A percentile compares a stretch with the other conserved stretches of the same genome.
Conservation (phyloP, 2,329 filamentous ascomycete species). For the Ascochyta clinopodiicola region DNA sequence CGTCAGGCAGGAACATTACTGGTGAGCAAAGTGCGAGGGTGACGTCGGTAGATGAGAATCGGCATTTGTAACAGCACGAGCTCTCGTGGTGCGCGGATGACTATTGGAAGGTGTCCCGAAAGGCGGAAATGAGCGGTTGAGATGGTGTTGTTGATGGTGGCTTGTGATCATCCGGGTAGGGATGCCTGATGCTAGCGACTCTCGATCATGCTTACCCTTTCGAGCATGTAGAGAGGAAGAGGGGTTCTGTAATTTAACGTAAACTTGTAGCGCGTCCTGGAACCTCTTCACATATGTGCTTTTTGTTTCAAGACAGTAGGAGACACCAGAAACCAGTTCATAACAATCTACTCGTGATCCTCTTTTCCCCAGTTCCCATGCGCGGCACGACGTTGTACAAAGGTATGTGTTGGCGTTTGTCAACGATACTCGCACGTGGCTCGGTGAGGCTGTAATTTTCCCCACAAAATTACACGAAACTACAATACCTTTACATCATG, state of each 20-base stretch:
- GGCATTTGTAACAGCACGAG: conserved; percentile 10
- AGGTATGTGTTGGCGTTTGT: conserved; percentile 2
- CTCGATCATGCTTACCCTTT: conserved; percentile 12
- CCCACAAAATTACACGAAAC: conserved; percentile 14
- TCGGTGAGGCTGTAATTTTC: conserved; percentile 12
- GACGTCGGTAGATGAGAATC: conserved; percentile 10
- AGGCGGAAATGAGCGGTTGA: conserved; percentile 11
- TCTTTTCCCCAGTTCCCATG: not conserved
- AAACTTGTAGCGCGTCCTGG: not conserved
- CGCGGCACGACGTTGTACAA: conserved; percentile 1
- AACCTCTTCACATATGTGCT: not conserved
- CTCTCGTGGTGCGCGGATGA: conserved; percentile 1
- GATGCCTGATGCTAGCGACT: conserved; percentile 3
- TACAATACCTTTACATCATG: not conserved
- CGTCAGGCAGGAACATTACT: not conserved
- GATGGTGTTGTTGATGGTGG: conserved; percentile 17
- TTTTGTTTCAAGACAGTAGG: not conserved
- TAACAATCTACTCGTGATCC: not conserved
- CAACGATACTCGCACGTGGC: conserved; percentile 2
- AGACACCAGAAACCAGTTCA: not conserved
- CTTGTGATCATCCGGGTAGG: conserved; percentile 30
- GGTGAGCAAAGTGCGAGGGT: conserved; percentile 5
- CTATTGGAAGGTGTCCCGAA: conserved; percentile 22
- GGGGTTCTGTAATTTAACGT: not conserved
- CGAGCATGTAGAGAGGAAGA: conserved; percentile 8